Base-by-base conservation (phyloP, 2,329 filamentous ascomycete genomes). In the Pseudofabraea citricarpa region DNA sequence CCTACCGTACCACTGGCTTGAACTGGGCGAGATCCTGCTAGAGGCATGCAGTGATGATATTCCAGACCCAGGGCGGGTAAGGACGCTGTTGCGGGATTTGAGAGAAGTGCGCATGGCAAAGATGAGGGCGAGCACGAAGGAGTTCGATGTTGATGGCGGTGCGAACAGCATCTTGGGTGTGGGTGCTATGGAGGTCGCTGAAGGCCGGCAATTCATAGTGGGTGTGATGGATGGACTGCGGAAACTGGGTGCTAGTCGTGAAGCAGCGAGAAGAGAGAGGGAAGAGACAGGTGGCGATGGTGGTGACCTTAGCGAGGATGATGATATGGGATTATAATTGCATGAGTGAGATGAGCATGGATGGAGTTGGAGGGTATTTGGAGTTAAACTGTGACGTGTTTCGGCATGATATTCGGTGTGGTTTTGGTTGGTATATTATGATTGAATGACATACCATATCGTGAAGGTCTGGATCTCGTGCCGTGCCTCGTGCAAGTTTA, bases 1-100 rank as follows among this genome's bases (percentile, higher is more conserved):
- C 12, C 71, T 98, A 23, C 93, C 93, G 0, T 97, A 95, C 62
- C 91, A 97, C 69, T 98, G 91, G 90, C 77, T 95, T 32, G 93
- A 97, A 66, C 69, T 97, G 7, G 84, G 86, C 15, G 90, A 95
- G 65, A 81, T 94, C 61, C 71, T 98, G 36, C 77, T 98, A 2
- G 85, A 90, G 36, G 85, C 88, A 43, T 90, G 90, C 4, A 75
- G 79, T 20, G 90, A 96, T 63, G 90, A 96, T 62, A 77, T 97
- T 39, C 75, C 79, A 26, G 72, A 85, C 1, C 75, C 87, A 2
- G 83, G 90, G 52, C 79, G 83, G 52, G 83, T 94, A 6, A 73
- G 90, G 6, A 77, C 85, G 20, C 62, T 95, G 46, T 63, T 96
- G 48, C 73, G 90, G 41, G 90, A 95, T 59, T 64, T 97, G 51